Percentiles rank a stretch among this genome's conserved stretches.
Conservation (phyloP, 2,329 filamentous ascomycete species). For the Fusarium sulawesiense region DNA sequence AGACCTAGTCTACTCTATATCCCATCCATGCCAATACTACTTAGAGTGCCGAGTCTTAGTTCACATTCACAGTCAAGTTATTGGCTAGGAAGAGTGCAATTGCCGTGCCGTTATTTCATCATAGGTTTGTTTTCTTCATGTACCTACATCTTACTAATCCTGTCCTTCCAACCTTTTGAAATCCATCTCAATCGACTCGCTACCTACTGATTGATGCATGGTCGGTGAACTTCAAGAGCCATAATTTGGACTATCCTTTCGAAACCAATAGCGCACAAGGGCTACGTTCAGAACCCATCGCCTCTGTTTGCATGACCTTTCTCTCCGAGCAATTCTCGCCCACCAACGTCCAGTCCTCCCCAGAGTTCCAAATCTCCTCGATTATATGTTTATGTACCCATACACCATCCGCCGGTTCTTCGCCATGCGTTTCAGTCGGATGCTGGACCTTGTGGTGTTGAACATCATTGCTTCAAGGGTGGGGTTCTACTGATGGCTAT, state of each 20-base stretch:
- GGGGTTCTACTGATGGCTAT: slow-evolving; percentile 3
- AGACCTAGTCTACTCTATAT: not conserved
- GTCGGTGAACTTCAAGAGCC: not conserved
- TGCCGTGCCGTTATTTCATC: not conserved
- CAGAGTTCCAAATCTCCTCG: slow-evolving; percentile 5
- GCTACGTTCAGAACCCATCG: not conserved
- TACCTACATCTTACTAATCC: slow-evolving; percentile 5
- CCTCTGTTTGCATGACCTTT: not conserved
- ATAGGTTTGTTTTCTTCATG: slow-evolving; percentile 8
- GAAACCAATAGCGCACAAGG: not conserved
- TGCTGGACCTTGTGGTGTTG: slow-evolving; percentile 3
- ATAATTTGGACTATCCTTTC: not conserved
- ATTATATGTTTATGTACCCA: not conserved
- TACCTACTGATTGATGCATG: not conserved
- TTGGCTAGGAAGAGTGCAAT: not conserved
- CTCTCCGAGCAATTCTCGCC: not conserved
- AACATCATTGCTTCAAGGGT: slow-evolving; percentile 1
- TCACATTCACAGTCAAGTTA: not conserved
- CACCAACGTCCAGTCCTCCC: not conserved
- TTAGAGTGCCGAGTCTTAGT: not conserved
- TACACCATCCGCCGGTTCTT: not conserved
- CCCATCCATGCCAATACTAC: not conserved
- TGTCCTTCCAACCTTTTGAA: not conserved
- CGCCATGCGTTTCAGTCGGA: not conserved
- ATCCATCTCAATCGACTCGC: not conserved